phyloP scores from a whole-genome alignment of 2,329 filamentous ascomycete genomes.

The Colletotrichum sp. region DNA sequence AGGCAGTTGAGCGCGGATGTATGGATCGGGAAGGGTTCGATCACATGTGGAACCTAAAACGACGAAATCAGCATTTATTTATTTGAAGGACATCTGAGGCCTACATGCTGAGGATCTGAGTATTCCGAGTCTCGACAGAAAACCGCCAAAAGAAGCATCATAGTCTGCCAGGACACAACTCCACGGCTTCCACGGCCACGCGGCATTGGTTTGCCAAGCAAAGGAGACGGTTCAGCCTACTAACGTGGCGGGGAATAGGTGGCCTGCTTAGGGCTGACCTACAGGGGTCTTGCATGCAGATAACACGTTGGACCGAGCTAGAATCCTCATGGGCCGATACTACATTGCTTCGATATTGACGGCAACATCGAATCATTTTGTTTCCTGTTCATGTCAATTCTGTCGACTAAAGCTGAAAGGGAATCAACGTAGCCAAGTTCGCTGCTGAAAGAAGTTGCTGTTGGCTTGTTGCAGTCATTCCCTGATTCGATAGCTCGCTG shows the following conservation, averaged over 20 bases:
- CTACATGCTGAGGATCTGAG: neutral
- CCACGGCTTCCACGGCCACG: neutral
- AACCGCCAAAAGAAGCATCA: neutral
- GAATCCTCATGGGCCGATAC: neutral
- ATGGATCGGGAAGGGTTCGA: neutral
- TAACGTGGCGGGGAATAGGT: constrained; percentile 27
- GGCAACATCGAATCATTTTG: neutral
- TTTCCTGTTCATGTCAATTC: neutral
- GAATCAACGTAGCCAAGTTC: neutral
- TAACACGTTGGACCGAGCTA: neutral
- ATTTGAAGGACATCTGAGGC: neutral
- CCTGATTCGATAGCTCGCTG: neutral
- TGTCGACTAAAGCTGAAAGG: neutral
- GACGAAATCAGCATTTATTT: neutral
- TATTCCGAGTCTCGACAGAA: neutral
- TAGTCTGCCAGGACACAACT: neutral
- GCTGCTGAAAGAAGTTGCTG: neutral
- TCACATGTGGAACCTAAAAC: neutral
- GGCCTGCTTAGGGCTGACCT: neutral
- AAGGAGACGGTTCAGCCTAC: neutral
- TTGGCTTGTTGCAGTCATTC: neutral
- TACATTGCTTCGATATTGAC: neutral
- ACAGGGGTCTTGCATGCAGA: neutral
- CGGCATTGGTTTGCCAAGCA: neutral
- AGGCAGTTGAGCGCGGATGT: neutral